Evolutionary conservation across 768 basidiomycete genomes (phyloP).

Genomic region (Baorangia bicolor): DNA sequence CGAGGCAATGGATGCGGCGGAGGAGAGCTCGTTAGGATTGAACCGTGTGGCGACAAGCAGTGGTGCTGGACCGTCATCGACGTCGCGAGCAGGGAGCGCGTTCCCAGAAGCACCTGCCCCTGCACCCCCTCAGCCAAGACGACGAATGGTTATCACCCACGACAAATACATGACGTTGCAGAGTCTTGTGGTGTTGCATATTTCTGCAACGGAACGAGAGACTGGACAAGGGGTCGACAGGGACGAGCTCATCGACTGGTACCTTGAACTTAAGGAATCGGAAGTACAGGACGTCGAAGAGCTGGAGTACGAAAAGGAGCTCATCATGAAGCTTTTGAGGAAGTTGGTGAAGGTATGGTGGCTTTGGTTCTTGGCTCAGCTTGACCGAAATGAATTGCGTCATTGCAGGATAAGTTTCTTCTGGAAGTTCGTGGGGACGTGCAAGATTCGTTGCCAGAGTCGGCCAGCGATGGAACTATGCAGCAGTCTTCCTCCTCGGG

Average conservation of each 20-base stretch:
- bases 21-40: constrained; percentile 45
- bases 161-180: constrained; percentile 93
- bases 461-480: constrained; percentile 55
- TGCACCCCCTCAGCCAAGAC: constrained; percentile 51
- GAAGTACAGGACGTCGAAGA: constrained; percentile 84
- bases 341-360: constrained; percentile 82
- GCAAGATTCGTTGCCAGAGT: constrained; percentile 69
- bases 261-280: constrained; percentile 84
- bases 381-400: not conserved
- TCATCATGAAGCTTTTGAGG: constrained; percentile 84
- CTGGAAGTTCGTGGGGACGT: constrained; percentile 83
- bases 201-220: constrained; percentile 73
- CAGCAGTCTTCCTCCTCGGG: constrained; percentile 49
- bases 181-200: constrained; percentile 81
- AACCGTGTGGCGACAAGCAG: constrained; percentile 38
- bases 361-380: not conserved
- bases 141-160: constrained; percentile 90
- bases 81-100: constrained; percentile 28
- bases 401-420: constrained; percentile 73
- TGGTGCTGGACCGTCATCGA: constrained; percentile 33
- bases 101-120: constrained; percentile 33
- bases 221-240: constrained; percentile 77
- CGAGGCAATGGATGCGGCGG: constrained; percentile 50
- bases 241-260: constrained; percentile 96
- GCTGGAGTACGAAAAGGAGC: constrained; percentile 85